Conservation (phyloP, 108 stramenopile genomes). For the Pseudonitzschia pungens region DNA sequence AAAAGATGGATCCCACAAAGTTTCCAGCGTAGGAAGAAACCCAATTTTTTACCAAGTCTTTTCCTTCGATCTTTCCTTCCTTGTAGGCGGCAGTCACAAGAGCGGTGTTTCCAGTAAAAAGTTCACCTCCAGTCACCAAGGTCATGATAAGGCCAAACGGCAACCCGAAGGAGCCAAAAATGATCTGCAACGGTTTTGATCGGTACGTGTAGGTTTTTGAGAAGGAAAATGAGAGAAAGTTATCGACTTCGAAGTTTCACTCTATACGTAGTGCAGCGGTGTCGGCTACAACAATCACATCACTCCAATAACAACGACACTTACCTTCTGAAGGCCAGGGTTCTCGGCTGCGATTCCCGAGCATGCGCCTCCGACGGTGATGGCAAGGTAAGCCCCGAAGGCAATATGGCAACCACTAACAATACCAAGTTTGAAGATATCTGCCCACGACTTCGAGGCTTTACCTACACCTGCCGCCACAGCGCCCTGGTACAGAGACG, state of each 20-base stretch:
- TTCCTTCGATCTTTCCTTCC: constrained; percentile 67
- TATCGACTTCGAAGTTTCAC: background rate
- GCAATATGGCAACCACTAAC: constrained; percentile 86
- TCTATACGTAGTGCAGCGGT: background rate
- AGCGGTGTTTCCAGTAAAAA: constrained; percentile 63
- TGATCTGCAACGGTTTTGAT: constrained; percentile 43
- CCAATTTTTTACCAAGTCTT: constrained; percentile 75
- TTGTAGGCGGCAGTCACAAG: constrained; percentile 76
- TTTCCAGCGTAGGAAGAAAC: constrained; percentile 77
- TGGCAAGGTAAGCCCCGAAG: constrained; percentile 84
- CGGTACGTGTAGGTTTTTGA: background rate
- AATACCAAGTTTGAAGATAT: constrained; percentile 86
- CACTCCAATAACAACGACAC: background rate
- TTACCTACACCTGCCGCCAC: constrained; percentile 83
- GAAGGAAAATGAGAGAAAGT: background rate
- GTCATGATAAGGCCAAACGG: constrained; percentile 91
- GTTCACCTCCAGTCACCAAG: constrained; percentile 77
- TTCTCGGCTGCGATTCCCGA: constrained; percentile 80
- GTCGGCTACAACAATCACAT: background rate
- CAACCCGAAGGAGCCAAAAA: constrained; percentile 81
- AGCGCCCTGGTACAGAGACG: constrained; percentile 74
- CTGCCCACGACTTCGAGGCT: constrained; percentile 56
- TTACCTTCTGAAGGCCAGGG: constrained; percentile 85
- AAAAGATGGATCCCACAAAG: constrained; percentile 79
- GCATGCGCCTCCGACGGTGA: constrained; percentile 83